A percentile compares a stretch with the other conserved stretches of the same genome.
phyloP scores from a whole-genome alignment of 805 yeast species.

The Tetrapisispora iriomotensis region DNA sequence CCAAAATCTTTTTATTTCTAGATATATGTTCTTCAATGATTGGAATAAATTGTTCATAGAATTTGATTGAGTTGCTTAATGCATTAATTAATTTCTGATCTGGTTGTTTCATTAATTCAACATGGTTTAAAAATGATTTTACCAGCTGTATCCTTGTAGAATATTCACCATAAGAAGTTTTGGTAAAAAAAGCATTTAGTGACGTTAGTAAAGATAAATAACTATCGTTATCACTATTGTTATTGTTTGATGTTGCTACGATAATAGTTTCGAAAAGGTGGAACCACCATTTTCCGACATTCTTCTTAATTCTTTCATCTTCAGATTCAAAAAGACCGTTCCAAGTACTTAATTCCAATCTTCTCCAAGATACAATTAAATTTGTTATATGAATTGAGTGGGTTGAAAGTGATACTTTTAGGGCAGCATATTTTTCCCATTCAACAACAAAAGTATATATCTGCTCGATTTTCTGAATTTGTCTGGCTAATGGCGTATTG shows the following conservation, averaged over 20 bases:
- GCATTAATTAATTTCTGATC: conserved; percentile 20
- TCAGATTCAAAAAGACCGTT: conserved; percentile 61
- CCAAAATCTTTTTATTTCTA: conserved; percentile 43
- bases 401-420: conserved; percentile 53
- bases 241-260: conserved; percentile 26
- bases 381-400: conserved; percentile 50
- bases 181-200: conserved; percentile 64
- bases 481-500: conserved; percentile 63
- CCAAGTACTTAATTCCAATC: conserved; percentile 81
- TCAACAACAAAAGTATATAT: conserved; percentile 73
- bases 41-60: conserved; percentile 56
- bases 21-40: conserved; percentile 38
- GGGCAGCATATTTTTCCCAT: conserved; percentile 89
- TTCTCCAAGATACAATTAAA: conserved; percentile 84
- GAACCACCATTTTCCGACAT: conserved; percentile 82
- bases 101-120: conserved; percentile 24
- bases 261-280: conserved; percentile 76
- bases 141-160: conserved; percentile 48
- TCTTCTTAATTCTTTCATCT: conserved; percentile 37
- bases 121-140: conserved; percentile 53
- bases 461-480: conserved; percentile 77
- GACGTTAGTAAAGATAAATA: conserved; percentile 38
- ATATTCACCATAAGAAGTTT: conserved; percentile 71
- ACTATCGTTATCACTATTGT: conserved; percentile 20
- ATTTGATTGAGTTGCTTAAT: conserved; percentile 36